Percentiles rank a stretch among this genome's conserved stretches.
phyloP scores from a whole-genome alignment of 2,329 filamentous ascomycete genomes.

The Pseudogymnoascus sp. region DNA sequence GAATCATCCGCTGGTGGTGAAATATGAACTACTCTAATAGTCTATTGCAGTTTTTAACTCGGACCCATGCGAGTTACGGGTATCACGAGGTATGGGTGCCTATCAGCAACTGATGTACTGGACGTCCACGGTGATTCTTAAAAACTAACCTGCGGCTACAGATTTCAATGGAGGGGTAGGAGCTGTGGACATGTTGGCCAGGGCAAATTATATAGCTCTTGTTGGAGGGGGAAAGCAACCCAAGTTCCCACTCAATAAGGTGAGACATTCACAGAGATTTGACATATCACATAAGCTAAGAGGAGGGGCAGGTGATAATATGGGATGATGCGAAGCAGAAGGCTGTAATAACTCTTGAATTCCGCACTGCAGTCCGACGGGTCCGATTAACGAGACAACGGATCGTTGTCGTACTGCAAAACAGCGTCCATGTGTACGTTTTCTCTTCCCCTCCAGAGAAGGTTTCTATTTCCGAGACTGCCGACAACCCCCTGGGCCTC shows the following conservation, averaged over 20 bases:
- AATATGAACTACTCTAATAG: constrained; percentile 23
- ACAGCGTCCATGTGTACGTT: constrained; percentile 73
- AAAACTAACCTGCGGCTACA: constrained; percentile 26
- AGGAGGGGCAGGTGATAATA: constrained; percentile 57
- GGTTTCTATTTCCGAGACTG: constrained; percentile 72
- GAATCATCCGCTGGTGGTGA: background rate
- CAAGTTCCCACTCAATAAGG: constrained; percentile 83
- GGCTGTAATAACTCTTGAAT: constrained; percentile 68
- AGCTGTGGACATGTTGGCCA: constrained; percentile 78
- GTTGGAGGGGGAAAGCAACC: constrained; percentile 82
- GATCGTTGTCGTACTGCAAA: constrained; percentile 73
- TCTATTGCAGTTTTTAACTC: constrained; percentile 58
- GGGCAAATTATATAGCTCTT: constrained; percentile 78
- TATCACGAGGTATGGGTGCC: constrained; percentile 43
- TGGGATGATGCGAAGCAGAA: constrained; percentile 84
- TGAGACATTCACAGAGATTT: constrained; percentile 25
- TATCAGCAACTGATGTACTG: background rate
- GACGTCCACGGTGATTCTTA: background rate
- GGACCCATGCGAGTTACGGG: constrained; percentile 62
- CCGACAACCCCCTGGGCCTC: constrained; percentile 74
- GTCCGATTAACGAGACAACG: constrained; percentile 69
- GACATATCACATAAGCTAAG: background rate
- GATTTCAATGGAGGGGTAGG: constrained; percentile 79
- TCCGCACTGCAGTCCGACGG: constrained; percentile 72
- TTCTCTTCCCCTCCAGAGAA: constrained; percentile 67